A percentile compares a stretch with the other conserved stretches of the same genome.
These are phyloP conservation scores for Balamuthia mandrillaris DNA, from an alignment of 208 protist genomes.

Conservation along the genomic window DNA sequence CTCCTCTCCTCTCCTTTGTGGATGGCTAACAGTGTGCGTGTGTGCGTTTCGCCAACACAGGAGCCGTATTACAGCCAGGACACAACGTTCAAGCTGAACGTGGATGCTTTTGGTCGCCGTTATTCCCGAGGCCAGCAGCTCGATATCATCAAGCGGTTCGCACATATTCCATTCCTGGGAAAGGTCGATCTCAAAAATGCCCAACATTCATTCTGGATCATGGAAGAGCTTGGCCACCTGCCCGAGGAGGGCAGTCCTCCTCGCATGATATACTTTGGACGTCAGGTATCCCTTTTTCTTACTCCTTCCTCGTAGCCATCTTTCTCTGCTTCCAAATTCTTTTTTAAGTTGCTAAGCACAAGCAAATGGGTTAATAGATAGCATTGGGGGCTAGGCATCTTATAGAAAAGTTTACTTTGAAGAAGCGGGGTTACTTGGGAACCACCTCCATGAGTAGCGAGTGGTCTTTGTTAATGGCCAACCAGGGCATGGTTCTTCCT, in stretches of 20 bases:
- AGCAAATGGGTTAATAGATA: no score
- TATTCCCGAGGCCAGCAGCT: background rate
- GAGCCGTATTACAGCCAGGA: background rate
- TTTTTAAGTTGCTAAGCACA: no score
- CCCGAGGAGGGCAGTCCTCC: background rate
- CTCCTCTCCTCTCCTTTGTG: no score
- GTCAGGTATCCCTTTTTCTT: background rate
- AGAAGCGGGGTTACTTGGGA: constrained; percentile 85
- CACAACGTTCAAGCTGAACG: constrained; percentile 5
- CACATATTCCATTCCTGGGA: background rate
- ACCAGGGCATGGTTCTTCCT: constrained; percentile 73
- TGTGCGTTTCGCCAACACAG: no score
- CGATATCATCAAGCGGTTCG: constrained; percentile 29
- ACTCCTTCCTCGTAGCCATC: background rate
- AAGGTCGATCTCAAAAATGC: background rate
- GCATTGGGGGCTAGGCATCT: background rate
- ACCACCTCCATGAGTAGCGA: constrained; percentile 93
- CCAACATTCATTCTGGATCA: constrained; percentile 3
- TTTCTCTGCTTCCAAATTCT: background rate
- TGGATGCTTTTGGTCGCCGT: constrained; percentile 24
- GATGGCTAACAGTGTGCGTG: no score
- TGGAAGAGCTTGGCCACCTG: background rate
- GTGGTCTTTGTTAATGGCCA: constrained; percentile 84
- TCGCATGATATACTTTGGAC: constrained; percentile 13
- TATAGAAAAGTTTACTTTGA: constrained; percentile 78